Evolutionary conservation across 495 filamentous ascomycete genomes (phyloP), one percentile per base, ranked within the genome.

Genomic region (Aspergillus egyptiacus): DNA sequence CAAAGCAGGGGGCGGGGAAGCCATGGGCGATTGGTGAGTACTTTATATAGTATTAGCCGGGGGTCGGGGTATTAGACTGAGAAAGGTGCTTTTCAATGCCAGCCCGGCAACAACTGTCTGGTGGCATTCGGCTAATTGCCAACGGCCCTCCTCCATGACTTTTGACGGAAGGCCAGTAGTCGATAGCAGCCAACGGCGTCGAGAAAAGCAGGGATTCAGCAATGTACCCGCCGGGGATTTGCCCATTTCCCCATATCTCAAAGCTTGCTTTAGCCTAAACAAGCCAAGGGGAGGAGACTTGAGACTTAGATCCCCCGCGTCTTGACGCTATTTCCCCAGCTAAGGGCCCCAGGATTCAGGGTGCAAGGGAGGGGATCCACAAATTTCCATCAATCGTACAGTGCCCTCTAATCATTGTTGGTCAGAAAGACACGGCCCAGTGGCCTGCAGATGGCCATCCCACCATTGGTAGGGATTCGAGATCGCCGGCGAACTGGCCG

Each of bases 151-250:
- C n/a, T n/a, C n/a, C 30, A 13, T 11, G 24, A 36, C 19, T 32
- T 46, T 36, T 35, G 13, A 34, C 2, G 14, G 15, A 8, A n/a
- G 6, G 20, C 6, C 20, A 39, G 5, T 15, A n/a, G n/a, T n/a
- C n/a, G n/a, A n/a, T 5, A 33, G 10, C 43, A 46, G 43, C 43
- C 30, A 46, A 46, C 30, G 13, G 22, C 31, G 25, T 11, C 6
- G 6, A 33, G 36, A 39, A 3, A 23, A 39, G 36, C 20, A 24
- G 14, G 18, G 36, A 5, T 39, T 9, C 27, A 32, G 8, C 25
- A 15, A 2, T 30, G 17, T 31, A 11, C 46, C n/a, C 46, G 38
- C 46, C 46, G 46, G 46, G 41, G 20, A 19, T 45, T 45, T 35
- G n/a, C 32, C 42, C 31, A 36, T 46, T 46, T 46, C 31, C 28